Percentiles rank a stretch among this genome's conserved stretches.
These are phyloP conservation scores for Arachnomyces sp. DNA, from an alignment of 2,329 filamentous ascomycete genomes.

Conservation along the genomic window DNA sequence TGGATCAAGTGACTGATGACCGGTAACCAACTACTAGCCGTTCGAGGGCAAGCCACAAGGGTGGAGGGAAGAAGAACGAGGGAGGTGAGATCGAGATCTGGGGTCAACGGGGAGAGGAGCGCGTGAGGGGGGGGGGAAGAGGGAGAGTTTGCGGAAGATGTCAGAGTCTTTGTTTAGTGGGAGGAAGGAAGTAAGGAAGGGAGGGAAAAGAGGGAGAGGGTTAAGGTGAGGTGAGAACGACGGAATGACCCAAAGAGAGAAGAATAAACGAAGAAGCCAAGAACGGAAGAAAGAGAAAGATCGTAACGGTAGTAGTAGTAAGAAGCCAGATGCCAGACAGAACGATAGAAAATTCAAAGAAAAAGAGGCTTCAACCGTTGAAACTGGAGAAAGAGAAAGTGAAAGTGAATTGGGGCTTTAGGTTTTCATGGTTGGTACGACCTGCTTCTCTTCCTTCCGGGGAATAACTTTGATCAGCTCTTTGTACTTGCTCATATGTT, in stretches of 20 bases:
- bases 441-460: too few relatives aligned
- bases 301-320: background rate
- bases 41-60: slow-evolving; percentile 1
- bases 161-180: slow-evolving; percentile 9
- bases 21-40: background rate
- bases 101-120: background rate
- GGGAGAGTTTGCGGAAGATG: slow-evolving; percentile 8
- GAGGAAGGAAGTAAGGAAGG: slow-evolving; percentile 14
- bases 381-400: slow-evolving; percentile 2
- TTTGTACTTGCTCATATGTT: too few relatives aligned
- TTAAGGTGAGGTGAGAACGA: slow-evolving; percentile 11
- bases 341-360: slow-evolving; percentile 10
- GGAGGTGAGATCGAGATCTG: background rate
- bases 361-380: background rate
- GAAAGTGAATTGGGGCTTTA: slow-evolving; percentile 3
- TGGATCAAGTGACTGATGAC: too few relatives aligned
- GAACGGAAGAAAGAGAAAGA: slow-evolving; percentile 5
- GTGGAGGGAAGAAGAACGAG: slow-evolving; percentile 13
- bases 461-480: too few relatives aligned
- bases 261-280: slow-evolving; percentile 11
- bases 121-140: background rate
- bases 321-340: slow-evolving; percentile 4
- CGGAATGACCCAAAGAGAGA: slow-evolving; percentile 15
- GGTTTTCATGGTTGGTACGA: too few relatives aligned
- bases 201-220: slow-evolving; percentile 14